phyloP scores from a whole-genome alignment of 1,284 basidiomycete genomes.

The Amylostereum areolatum region DNA sequence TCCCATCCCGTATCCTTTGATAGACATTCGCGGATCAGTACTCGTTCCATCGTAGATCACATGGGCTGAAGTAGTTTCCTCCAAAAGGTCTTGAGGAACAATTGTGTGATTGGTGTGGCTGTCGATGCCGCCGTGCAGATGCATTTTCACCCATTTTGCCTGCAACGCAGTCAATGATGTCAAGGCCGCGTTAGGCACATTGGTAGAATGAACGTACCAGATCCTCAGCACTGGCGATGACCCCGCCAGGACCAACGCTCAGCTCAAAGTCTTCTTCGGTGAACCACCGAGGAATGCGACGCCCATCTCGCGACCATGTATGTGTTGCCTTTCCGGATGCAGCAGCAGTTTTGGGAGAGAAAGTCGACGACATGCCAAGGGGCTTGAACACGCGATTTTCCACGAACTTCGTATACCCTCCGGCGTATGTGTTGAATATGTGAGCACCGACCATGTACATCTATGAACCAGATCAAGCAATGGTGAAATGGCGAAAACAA shows the following conservation, averaged over 20 bases:
- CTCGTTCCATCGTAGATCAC: slow-evolving; percentile 9
- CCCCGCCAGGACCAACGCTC: slow-evolving; percentile 36
- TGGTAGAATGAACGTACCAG: slow-evolving; percentile 13
- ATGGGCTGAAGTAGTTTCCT: slow-evolving; percentile 31
- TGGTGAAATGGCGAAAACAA: slow-evolving; percentile 16
- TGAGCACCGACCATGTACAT: slow-evolving; percentile 28
- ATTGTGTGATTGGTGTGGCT: slow-evolving; percentile 33
- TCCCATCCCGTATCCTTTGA: slow-evolving; percentile 35
- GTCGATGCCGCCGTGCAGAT: slow-evolving; percentile 37
- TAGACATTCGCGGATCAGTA: slow-evolving; percentile 7
- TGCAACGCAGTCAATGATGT: slow-evolving; percentile 9
- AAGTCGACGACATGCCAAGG: slow-evolving; percentile 38
- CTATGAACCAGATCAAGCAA: neutral
- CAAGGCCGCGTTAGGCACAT: too few relatives aligned
- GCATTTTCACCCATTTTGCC: slow-evolving; percentile 37
- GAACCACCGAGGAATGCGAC: slow-evolving; percentile 18
- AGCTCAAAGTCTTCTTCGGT: slow-evolving; percentile 9
- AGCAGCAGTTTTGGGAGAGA: slow-evolving; percentile 31
- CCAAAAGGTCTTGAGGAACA: slow-evolving; percentile 30
- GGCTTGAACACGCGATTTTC: slow-evolving; percentile 34
- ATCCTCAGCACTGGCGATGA: slow-evolving; percentile 26
- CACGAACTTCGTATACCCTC: slow-evolving; percentile 33
- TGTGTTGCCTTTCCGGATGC: slow-evolving; percentile 28
- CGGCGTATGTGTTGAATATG: slow-evolving; percentile 27
- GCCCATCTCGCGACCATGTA: slow-evolving; percentile 14